These are phyloP conservation scores for Murraya koenigii DNA, from an alignment of 345 rosid genomes.

Conservation along the genomic window DNA sequence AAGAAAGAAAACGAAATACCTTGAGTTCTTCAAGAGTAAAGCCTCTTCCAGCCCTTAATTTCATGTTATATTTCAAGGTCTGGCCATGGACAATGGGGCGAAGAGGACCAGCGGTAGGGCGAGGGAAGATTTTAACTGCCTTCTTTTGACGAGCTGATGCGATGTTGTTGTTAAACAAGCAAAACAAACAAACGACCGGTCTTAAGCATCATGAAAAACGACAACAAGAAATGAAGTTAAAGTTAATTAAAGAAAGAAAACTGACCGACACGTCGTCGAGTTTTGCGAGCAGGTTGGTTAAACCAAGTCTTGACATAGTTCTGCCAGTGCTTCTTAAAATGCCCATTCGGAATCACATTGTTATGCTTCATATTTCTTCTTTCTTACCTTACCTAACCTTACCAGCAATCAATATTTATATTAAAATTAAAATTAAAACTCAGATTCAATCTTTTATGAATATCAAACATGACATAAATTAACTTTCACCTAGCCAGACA, in stretches of 20 bases:
- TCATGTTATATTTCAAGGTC: conserved; percentile 89
- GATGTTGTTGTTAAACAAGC: no score
- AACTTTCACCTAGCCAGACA: no score
- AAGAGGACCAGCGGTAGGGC: conserved; percentile 81
- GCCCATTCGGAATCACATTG: conserved; percentile 68
- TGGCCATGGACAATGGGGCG: conserved; percentile 84
- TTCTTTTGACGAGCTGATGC: conserved; percentile 76
- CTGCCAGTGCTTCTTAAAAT: conserved; percentile 87
- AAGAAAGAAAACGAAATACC: conserved; percentile 29
- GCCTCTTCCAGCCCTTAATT: conserved; percentile 79
- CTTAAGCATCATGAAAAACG: background rate
- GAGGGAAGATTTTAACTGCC: conserved; percentile 89
- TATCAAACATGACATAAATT: no score
- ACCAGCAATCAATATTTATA: no score
- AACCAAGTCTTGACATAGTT: conserved; percentile 85
- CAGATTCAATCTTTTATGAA: no score
- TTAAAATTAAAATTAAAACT: no score
- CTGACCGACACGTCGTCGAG: conserved; percentile 61
- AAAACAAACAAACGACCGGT: no score
- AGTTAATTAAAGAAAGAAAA: background rate
- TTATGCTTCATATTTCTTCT: conserved; percentile 48
- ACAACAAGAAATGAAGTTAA: background rate
- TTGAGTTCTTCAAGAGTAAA: conserved; percentile 91
- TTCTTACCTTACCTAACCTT: no score
- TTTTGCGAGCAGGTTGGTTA: conserved; percentile 77